Evolutionary conservation across 2,329 filamentous ascomycete species (phyloP), one percentile per base, ranked within the genome.

Genomic region (Dothiorella sarmentorum): DNA sequence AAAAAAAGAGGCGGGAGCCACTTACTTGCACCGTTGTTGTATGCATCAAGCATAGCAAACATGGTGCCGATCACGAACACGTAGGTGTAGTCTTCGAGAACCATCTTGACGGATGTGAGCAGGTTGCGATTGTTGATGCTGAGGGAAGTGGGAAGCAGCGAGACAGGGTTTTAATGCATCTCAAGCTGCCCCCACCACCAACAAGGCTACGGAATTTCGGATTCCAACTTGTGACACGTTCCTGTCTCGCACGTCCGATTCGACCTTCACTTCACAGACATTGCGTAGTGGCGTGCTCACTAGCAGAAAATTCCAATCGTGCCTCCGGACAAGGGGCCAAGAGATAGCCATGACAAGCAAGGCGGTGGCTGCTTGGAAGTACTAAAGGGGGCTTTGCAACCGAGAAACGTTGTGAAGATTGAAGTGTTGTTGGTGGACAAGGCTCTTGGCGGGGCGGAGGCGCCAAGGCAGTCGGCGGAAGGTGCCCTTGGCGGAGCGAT

Each of bases 1-100:
- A 18, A 29, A 9, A 18, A 59, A 24, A 42, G 29, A 49, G 58
- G 61, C 51, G 60, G 18, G 27, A 7, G 49, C 15, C 26, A 82
- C 85, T 75, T 76, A 89, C 86, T 90, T 67, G 87, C 87, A 72
- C 87, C 87, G 72, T 89, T 90, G 81, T 90, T 90, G 81, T 80
- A 90, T 61, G 87, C 87, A 75, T 90, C 87, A 49, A 90, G 83
- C 72, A 90, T 74, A 76, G 87, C 87, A 80, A 90, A 90, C 67
- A 86, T 76, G 24, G 86, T 90, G 83, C 87, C 87, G 65, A 90
- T 86, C 76, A 78, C 87, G 71, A 90, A 90, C 68, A 90, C 73
- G 72, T 90, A 90, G 66, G 81, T 84, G 72, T 88, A 89, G 66
- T 85, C 71, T 67, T 82, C 71, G 66, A 87, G 80, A 67, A 74